Base-by-base conservation (phyloP, 176 grass and related monocot genomes). In the Carex myosuroides region DNA sequence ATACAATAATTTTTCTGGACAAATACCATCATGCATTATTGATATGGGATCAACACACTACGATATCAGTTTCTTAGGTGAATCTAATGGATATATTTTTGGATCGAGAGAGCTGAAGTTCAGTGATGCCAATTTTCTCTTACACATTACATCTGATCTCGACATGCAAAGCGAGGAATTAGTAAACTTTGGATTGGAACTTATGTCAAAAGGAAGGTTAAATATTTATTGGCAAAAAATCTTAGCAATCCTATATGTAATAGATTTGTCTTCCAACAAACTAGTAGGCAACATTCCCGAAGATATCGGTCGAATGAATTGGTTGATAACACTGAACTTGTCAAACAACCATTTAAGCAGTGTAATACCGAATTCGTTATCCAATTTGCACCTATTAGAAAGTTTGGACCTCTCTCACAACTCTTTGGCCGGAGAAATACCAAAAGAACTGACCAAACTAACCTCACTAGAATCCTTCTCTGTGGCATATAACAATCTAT, bases 341-440 rank as follows among this genome's bases (percentile, higher is more conserved):
- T 87, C 85, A 1, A 32, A 76, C 80, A 90, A 85, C 29, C 13
- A n/a, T 2, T 69, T 87, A 3, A 81, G 4, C 0, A 75, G 89
- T 0, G 22, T 3, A 53, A 85, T 87, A n/a, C 88, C 88, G 8
- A 4, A 37, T 2, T 24, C 41, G 0, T 44, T 90, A 39, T 79
- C 21, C 22, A 71, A 79, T 2, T 77, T 89, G 60, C 0, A 0
- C 10, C 72, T 22, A 2, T 60, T 90, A 16, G 64, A 85, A 72
- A 87, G 75, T 14, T 74, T 87, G n/a, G 85, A 90, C 1, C 24
- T 90, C 1, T 90, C 85, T 4, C 64, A 85, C 44, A 87, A 90
- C 3, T 9, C 55, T 5, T 3, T 90, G 2, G 75, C 30, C 2
- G 66, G 89, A 4, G 0, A 0, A 0, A 80, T 84, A 74, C 85